Percentiles rank a stretch among this genome's conserved stretches.
These are phyloP conservation scores for Raddia distichophylla DNA, from an alignment of 176 grass and related monocot species.

Conservation along the genomic window DNA sequence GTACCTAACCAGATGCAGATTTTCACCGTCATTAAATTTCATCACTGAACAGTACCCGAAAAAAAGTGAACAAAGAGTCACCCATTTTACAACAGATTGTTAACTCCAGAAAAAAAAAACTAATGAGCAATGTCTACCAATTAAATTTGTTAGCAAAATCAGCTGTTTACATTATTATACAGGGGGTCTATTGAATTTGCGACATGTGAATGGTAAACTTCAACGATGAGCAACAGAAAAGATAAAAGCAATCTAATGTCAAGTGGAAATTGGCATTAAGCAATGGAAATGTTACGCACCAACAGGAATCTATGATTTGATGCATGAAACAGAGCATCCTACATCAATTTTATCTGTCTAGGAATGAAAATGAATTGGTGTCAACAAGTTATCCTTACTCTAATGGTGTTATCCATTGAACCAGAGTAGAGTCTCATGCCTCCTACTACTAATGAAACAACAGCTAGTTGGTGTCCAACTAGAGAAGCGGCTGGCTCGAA, in stretches of 20 bases:
- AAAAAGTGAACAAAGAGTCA: neutral
- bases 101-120: neutral
- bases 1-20: constrained; percentile 6
- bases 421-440: constrained; percentile 79
- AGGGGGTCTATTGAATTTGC: neutral
- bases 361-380: constrained; percentile 10
- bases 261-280: constrained; percentile 13
- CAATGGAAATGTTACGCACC: neutral
- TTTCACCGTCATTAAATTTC: constrained; percentile 27
- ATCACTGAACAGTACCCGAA: constrained; percentile 25
- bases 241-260: constrained; percentile 16
- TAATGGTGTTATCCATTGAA: constrained; percentile 95
- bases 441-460: constrained; percentile 82
- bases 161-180: neutral
- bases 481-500: constrained; percentile 88
- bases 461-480: constrained; percentile 69
- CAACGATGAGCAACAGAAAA: constrained; percentile 7
- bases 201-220: constrained; percentile 27
- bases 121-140: constrained; percentile 19
- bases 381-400: constrained; percentile 58
- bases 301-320: constrained; percentile 21
- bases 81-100: neutral
- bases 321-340: constrained; percentile 1
- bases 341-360: constrained; percentile 24
- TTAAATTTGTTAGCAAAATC: constrained; percentile 10